phyloP scores from a whole-genome alignment of 1,284 basidiomycete genomes.

The Rhizoctonia solani region DNA sequence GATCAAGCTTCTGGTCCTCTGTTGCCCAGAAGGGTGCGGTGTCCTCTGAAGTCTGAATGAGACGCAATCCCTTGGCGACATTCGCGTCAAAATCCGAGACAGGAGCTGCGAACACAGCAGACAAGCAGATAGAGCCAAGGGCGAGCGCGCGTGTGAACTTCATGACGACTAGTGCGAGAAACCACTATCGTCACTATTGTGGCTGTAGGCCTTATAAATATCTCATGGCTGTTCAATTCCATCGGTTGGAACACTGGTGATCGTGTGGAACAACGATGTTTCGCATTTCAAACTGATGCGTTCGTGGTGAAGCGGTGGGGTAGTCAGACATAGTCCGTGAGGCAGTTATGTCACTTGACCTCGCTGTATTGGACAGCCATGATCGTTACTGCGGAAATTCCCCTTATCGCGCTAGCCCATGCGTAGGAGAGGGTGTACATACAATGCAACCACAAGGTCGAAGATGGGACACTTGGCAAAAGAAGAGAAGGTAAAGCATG shows the following conservation, averaged over 20 bases:
- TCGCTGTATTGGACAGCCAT: not conserved
- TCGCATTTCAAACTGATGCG: not conserved
- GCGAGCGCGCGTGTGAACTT: conserved; percentile 30
- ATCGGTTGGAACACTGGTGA: not conserved
- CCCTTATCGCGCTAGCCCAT: not conserved
- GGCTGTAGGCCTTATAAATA: not conserved
- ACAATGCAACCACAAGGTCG: not conserved
- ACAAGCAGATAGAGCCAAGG: conserved; percentile 28
- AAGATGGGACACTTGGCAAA: not conserved
- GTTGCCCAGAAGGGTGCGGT: conserved; percentile 26
- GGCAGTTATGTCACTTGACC: not conserved
- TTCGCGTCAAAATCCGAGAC: conserved; percentile 30
- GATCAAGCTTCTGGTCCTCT: conserved; percentile 25
- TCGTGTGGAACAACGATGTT: not conserved
- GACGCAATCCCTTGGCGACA: conserved; percentile 24
- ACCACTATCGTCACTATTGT: not conserved
- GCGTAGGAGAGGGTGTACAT: not conserved
- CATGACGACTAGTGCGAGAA: not conserved
- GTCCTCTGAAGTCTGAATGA: conserved; percentile 26
- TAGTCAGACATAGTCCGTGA: not conserved
- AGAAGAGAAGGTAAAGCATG: not conserved
- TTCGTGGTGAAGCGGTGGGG: not conserved
- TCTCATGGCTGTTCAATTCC: not conserved
- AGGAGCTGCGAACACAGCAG: conserved; percentile 8
- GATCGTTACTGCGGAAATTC: not conserved